phyloP scores from a whole-genome alignment of 495 filamentous ascomycete species.

The Daldinia grandis region DNA sequence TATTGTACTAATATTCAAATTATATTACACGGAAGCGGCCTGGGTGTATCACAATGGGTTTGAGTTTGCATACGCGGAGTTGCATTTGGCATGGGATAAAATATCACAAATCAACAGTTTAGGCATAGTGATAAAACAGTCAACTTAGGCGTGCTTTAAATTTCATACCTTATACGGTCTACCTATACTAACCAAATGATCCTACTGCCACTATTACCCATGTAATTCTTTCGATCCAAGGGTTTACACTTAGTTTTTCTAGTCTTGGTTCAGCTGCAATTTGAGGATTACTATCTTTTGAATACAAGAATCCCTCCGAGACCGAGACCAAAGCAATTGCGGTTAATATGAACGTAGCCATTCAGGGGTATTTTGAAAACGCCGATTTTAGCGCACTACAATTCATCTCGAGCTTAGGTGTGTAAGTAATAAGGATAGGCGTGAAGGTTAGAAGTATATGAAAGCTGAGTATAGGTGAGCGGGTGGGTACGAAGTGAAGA shows the following conservation, averaged over 20 bases:
- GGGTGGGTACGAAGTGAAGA: neutral
- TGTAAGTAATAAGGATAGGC: slow-evolving; percentile 8
- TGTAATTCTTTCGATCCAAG: slow-evolving; percentile 3
- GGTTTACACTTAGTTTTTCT: neutral
- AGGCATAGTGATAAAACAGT: neutral
- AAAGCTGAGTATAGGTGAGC: neutral
- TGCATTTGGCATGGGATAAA: slow-evolving; percentile 14
- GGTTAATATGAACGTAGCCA: neutral
- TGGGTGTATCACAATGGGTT: slow-evolving; percentile 14
- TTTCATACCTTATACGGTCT: slow-evolving; percentile 25
- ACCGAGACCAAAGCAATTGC: neutral
- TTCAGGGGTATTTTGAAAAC: slow-evolving; percentile 19
- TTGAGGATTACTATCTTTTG: neutral
- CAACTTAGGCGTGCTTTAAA: slow-evolving; percentile 17
- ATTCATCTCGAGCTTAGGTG: slow-evolving; percentile 27
- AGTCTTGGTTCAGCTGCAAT: neutral
- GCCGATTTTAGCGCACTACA: slow-evolving; percentile 9
- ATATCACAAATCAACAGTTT: slow-evolving; percentile 22
- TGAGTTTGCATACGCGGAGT: slow-evolving; percentile 15
- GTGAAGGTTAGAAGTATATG: neutral
- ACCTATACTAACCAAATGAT: slow-evolving; percentile 21
- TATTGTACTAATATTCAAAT: neutral
- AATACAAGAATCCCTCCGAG: neutral
- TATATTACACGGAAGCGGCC: neutral
- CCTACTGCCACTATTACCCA: neutral